Evolutionary conservation across 2,329 filamentous ascomycete genomes (phyloP).

Genomic region (Triangularia verruculosa): DNA sequence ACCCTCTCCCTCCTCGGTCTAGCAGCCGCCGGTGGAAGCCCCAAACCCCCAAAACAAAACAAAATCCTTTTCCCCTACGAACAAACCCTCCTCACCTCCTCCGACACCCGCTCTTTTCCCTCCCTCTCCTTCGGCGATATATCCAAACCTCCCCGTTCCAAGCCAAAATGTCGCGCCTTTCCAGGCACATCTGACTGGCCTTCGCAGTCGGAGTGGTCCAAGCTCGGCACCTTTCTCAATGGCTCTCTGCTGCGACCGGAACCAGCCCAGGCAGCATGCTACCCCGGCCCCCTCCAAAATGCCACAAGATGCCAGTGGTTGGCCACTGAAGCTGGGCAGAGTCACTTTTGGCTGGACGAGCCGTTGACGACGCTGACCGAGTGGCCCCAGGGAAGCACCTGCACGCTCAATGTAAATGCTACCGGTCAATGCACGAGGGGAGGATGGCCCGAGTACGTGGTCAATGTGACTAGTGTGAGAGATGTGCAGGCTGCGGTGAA

Average conservation of each 20-base stretch:
- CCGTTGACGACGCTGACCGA: constrained; percentile 31
- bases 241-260: constrained; percentile 31
- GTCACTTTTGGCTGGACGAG: constrained; percentile 33
- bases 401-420: constrained; percentile 24
- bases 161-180: constrained; percentile 12
- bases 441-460: constrained; percentile 35
- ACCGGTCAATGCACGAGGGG: constrained; percentile 34
- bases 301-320: constrained; percentile 30
- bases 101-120: not conserved
- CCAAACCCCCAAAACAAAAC: not conserved
- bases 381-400: constrained; percentile 35
- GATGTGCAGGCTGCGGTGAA: constrained; percentile 36
- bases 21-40: not conserved
- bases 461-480: constrained; percentile 35
- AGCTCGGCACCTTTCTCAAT: constrained; percentile 26
- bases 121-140: not conserved
- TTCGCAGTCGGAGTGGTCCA: constrained; percentile 17
- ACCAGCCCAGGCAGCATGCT: constrained; percentile 32
- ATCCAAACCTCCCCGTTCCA: not conserved
- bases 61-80: not conserved
- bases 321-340: constrained; percentile 28
- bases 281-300: constrained; percentile 27
- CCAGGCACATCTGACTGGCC: constrained; percentile 8
- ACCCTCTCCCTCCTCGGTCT: not conserved
- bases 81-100: not conserved